A percentile compares a stretch with the other conserved stretches of the same genome.
phyloP scores from a whole-genome alignment of 129 eudicot species.

The Silybum marianum region DNA sequence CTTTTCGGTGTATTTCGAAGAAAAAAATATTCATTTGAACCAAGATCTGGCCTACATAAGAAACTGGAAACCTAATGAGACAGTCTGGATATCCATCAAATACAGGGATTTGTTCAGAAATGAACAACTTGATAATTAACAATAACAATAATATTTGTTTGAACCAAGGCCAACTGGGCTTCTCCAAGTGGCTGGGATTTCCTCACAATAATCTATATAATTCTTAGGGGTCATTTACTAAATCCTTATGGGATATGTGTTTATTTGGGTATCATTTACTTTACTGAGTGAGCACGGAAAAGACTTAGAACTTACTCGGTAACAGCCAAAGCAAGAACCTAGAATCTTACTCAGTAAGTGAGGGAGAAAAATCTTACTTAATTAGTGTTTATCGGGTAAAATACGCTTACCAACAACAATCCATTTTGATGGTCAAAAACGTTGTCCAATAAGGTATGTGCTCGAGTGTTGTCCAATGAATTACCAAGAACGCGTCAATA shows the following conservation, averaged over 20 bases:
- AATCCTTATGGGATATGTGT: not conserved
- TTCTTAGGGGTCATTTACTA: not conserved
- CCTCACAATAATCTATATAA: not conserved
- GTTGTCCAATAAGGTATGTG: not conserved
- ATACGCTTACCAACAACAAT: not conserved
- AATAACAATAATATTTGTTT: not conserved
- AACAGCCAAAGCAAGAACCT: not conserved
- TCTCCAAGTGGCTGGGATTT: not conserved
- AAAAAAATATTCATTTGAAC: not conserved
- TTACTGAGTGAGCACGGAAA: not conserved
- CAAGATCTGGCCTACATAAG: not conserved
- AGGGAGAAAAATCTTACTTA: too few relatives aligned
- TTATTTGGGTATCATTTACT: not conserved
- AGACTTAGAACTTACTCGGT: not conserved
- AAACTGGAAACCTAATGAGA: not conserved
- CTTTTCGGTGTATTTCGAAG: not conserved
- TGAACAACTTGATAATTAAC: not conserved
- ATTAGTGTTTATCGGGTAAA: not conserved
- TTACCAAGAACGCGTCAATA: not conserved
- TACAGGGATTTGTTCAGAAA: not conserved
- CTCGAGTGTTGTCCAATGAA: not conserved
- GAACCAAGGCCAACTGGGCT: not conserved
- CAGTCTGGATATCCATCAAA: not conserved
- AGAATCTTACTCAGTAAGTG: not conserved
- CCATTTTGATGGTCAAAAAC: not conserved